Evolutionary conservation across 169 alveolate species (phyloP), one percentile per base, ranked within the genome.

Genomic region (Ichthyophthirius multifiliis): DNA sequence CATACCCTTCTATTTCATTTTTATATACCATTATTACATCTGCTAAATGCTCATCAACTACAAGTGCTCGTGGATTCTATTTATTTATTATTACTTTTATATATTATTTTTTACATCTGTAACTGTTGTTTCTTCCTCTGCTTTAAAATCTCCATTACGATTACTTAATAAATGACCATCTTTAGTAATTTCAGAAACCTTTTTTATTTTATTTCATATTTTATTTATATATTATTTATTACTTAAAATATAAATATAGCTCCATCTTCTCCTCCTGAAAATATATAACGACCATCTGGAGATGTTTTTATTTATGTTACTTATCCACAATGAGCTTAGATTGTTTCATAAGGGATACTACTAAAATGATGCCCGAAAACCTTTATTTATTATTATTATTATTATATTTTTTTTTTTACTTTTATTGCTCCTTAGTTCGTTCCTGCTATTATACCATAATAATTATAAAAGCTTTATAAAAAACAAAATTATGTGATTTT

Each of bases 211-310:
- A n/a, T n/a, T n/a, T n/a, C n/a, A n/a, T n/a, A n/a, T n/a, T n/a
- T n/a, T n/a, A n/a, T n/a, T n/a, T n/a, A n/a, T n/a, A n/a, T 5
- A 16, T 12, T 46, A 7, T 12, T 20, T 46, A 20, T 4, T 46
- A 46, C 65, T 16, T 46, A 85, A 48, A 55, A 90, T 31, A 88
- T 86, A 43, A 93, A 89, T 2, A 93, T 13, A 2, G 86, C 64
- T 4, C 97, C 97, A 75, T 93, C 97, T 9, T 76, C 64, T 15
- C 97, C 97, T 9, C 92, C 79, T 32, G 95, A 83, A 55, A 93
- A 89, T 6, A 93, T 87, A 77, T 82, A 89, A 62, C 93, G 83
- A 2, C 92, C 91, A 75, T 91, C 95, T 30, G 93, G 92, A 44
- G 93, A 80, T 23, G 73, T 74, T 12, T 84, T 46, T 7, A 90